Percentiles rank a stretch among this genome's conserved stretches.
phyloP scores from a whole-genome alignment of 1,284 basidiomycete species.

The Termitomyces sp. region DNA sequence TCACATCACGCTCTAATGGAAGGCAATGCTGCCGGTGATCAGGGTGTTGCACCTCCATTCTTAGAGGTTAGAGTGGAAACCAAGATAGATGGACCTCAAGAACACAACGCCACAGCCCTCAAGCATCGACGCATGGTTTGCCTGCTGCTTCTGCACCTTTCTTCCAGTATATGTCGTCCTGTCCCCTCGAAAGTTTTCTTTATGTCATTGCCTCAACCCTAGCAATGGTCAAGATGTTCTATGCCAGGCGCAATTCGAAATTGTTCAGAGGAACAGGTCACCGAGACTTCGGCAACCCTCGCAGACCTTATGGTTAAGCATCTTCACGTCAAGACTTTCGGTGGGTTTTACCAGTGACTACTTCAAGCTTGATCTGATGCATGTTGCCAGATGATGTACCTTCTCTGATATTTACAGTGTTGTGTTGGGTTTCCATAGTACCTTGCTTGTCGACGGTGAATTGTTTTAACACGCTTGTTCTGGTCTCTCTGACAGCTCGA shows the following conservation, averaged over 20 bases:
- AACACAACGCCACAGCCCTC: slow-evolving; percentile 72
- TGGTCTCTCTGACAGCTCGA: slow-evolving; percentile 11
- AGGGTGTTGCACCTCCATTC: slow-evolving; percentile 12
- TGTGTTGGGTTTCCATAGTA: slow-evolving; percentile 68
- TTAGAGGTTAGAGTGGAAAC: slow-evolving; percentile 21
- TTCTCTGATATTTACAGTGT: slow-evolving; percentile 66
- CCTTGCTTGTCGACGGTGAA: slow-evolving; percentile 83
- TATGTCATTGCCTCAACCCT: background rate
- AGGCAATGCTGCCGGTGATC: background rate
- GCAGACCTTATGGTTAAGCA: slow-evolving; percentile 74
- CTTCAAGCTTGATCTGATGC: background rate
- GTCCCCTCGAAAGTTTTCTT: background rate
- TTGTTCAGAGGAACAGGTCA: slow-evolving; percentile 77
- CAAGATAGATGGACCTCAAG: slow-evolving; percentile 41
- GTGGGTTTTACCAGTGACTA: slow-evolving; percentile 31
- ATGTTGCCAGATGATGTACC: slow-evolving; percentile 43
- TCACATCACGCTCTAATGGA: slow-evolving; percentile 1
- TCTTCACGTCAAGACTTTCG: slow-evolving; percentile 51
- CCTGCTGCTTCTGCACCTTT: slow-evolving; percentile 79
- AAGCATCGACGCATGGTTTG: slow-evolving; percentile 75
- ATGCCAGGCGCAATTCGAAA: slow-evolving; percentile 78
- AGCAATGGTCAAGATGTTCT: slow-evolving; percentile 88
- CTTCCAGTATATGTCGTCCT: slow-evolving; percentile 71
- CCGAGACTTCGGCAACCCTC: slow-evolving; percentile 62
- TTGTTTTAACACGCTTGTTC: slow-evolving; percentile 8